phyloP scores from a whole-genome alignment of 768 basidiomycete genomes.

The Daedaleopsis nitida region DNA sequence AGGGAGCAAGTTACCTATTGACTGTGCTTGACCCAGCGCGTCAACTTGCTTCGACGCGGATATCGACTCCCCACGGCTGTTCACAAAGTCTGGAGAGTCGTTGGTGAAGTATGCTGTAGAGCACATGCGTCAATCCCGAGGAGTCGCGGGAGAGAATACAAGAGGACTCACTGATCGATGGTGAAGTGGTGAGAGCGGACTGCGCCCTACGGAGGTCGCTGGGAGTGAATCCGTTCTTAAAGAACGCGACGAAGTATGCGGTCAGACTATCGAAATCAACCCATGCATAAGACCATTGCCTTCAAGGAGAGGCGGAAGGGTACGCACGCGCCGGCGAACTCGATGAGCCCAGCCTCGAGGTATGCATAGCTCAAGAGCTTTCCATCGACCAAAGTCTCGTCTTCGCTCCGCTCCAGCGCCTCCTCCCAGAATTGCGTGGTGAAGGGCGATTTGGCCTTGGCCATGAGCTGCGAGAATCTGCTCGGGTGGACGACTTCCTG shows the following conservation, averaged over 20 bases:
- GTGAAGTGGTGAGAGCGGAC: slow-evolving; percentile 15
- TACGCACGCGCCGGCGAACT: slow-evolving; percentile 56
- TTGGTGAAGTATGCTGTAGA: slow-evolving; percentile 51
- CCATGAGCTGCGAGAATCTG: slow-evolving; percentile 38
- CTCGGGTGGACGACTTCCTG: slow-evolving; percentile 45
- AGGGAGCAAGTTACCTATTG: slow-evolving; percentile 43
- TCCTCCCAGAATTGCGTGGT: slow-evolving; percentile 63
- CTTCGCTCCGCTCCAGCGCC: slow-evolving; percentile 49
- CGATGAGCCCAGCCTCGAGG: slow-evolving; percentile 64
- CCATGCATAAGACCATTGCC: too few relatives aligned
- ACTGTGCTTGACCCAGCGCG: slow-evolving; percentile 61
- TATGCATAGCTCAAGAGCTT: slow-evolving; percentile 69
- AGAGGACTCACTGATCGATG: neutral
- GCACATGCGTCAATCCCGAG: neutral
- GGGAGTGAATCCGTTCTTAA: slow-evolving; percentile 62
- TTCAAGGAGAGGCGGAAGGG: too few relatives aligned
- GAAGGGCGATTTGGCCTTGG: slow-evolving; percentile 53
- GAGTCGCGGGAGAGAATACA: neutral
- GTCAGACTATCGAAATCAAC: slow-evolving; percentile 42
- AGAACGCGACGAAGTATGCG: slow-evolving; percentile 68
- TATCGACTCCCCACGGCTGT: slow-evolving; percentile 50
- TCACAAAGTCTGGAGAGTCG: slow-evolving; percentile 55
- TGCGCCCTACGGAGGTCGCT: slow-evolving; percentile 56
- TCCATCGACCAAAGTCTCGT: slow-evolving; percentile 61
- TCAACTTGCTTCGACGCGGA: slow-evolving; percentile 52